Evolutionary conservation across 768 basidiomycete species (phyloP), one percentile per base, ranked within the genome.

Genomic region (Kwoniella bestiolae): DNA sequence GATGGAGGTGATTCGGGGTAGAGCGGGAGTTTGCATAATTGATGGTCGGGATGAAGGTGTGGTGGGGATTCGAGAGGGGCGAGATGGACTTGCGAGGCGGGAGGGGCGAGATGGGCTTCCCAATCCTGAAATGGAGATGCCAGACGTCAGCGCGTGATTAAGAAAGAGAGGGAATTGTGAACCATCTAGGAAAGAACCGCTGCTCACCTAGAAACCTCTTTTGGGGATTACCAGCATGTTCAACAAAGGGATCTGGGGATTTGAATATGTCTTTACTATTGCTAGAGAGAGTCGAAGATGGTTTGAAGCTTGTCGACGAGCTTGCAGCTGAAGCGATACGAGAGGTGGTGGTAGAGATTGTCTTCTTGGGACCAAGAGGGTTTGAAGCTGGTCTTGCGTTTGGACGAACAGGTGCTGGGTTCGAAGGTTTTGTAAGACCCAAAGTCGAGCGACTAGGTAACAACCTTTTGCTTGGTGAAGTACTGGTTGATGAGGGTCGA

Each of bases 361-460:
- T 63, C 32, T 49, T 8, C 25, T 61, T 61, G 4, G 60, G 60
- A n/a, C 49, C 49, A 5, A 56, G 38, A 26, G 61, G 51, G 31
- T 26, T 63, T 7, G 47, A n/a, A 32, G 32, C 25, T 28, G 9
- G 26, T 14, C 34, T 12, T 12, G 11, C 14, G 11, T 12, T 47
- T 25, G 44, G 3, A 25, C 49, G 49, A 21, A 8, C 9, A 28
- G 46, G 51, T 53, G 46, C 46, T 47, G 46, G 6, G 11, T n/a
- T 1, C 2, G 46, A 18, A 9, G 46, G 23, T 44, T 46, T 58
- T 3, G 35, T 18, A 9, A 60, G 47, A 25, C 26, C 44, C 38
- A 63, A 34, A 0, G 52, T 63, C 5, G 61, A 63, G 3, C 61
- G 38, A 63, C 50, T 63, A 8, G 61, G 61, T 45, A 63, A 29